These are phyloP conservation scores for Aspergillus biplanus DNA, from an alignment of 495 filamentous ascomycete species.

Conservation along the genomic window DNA sequence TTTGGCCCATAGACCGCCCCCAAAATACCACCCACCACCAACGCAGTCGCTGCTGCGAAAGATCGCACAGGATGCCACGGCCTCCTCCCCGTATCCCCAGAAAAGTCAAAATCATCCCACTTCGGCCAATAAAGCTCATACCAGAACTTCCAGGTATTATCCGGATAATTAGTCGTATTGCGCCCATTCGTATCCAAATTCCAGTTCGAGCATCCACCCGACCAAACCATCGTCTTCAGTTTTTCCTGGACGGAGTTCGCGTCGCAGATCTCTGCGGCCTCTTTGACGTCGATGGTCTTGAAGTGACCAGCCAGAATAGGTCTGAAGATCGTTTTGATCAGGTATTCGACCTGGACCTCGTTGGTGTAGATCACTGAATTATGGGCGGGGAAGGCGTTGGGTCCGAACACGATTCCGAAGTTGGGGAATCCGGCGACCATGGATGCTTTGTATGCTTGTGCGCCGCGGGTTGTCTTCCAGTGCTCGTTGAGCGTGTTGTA, in stretches of 20 bases:
- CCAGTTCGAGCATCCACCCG: slow-evolving; percentile 2
- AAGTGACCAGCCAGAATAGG: slow-evolving; percentile 17
- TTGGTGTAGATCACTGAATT: slow-evolving; percentile 53
- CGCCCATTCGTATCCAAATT: slow-evolving; percentile 8
- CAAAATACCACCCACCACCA: no score
- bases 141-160: slow-evolving; percentile 5
- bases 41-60: no score
- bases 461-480: slow-evolving; percentile 52
- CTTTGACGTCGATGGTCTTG: slow-evolving; percentile 35
- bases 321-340: not conserved
- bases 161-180: slow-evolving; percentile 3
- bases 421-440: slow-evolving; percentile 63
- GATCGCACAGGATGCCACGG: not conserved
- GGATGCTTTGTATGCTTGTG: slow-evolving; percentile 59
- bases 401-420: slow-evolving; percentile 61
- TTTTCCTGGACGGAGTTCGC: slow-evolving; percentile 49
- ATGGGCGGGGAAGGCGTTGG: slow-evolving; percentile 63
- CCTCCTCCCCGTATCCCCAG: not conserved
- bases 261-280: slow-evolving; percentile 49
- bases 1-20: no score
- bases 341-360: slow-evolving; percentile 54
- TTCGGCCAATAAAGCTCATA: slow-evolving; percentile 3
- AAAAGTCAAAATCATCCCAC: slow-evolving; percentile 3
- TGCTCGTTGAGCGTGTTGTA: slow-evolving; percentile 45
- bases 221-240: slow-evolving; percentile 23